Base-by-base conservation (phyloP, 345 rosid species). In the Punica granatum region DNA sequence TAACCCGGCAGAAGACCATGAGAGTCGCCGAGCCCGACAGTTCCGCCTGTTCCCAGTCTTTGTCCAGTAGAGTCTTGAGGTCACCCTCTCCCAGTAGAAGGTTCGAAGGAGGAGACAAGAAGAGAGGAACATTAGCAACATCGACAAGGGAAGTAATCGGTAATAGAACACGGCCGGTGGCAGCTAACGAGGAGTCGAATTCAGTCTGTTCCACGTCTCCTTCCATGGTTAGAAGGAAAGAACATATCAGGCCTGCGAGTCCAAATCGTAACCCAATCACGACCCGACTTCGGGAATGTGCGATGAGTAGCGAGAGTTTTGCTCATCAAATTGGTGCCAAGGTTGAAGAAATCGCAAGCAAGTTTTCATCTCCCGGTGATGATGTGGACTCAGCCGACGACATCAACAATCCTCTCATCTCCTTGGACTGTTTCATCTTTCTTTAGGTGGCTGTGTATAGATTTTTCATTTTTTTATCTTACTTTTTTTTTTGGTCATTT, bases 361-460 rank as follows among this genome's bases (percentile, higher is more conserved):
- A 83, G 72, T 90, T 82, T 3, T 4, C 77, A 8, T 67, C 74
- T 68, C 70, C 68, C 23, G 58, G 75, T 15, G 73, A 76, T 35
- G 37, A 76, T 39, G 41, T 48, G 5, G 85, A 69, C 26, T 42
- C 70, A 0, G 64, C 79, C 68, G 96, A 90, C 73, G 92, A 90
- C 66, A 67, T 90, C 3, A 84, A 82, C 26, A 90, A 85, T 64
- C 98, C 96, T 70, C 81, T 81, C 28, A 88, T 92, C 67, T 89
- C 96, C 71, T 82, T 92, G 82, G 98, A 92, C 80, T 92, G 98
- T 72, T 92, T 90, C 73, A 90, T 92, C 62, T 92, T 92, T 75
- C 82, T 92, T n/a, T 56, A 56, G 61, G 13, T n/a, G 16, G 7
- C 34, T 4, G 61, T 56, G 34, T 56, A 56, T 11, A 30, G 33